Percentiles rank a stretch among this genome's conserved stretches.
Conservation (phyloP, 1,139 yeast species). For the Tardiomyces blankii region DNA sequence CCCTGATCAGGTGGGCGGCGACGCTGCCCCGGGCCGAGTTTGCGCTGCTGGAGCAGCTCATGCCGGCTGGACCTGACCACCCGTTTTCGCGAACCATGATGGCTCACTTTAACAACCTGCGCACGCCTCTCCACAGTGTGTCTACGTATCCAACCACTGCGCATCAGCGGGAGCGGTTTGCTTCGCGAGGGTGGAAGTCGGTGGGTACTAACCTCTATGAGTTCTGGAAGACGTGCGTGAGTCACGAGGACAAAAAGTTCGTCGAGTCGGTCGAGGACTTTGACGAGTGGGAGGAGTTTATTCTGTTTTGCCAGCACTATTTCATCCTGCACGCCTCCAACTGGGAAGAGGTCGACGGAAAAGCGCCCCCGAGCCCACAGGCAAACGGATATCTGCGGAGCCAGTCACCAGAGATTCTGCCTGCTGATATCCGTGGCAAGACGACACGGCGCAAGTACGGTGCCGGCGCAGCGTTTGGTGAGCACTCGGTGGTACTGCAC, state of each 20-base stretch:
- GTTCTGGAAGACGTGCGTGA: conserved; percentile 43
- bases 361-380: too few relatives aligned
- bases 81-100: conserved; percentile 71
- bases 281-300: conserved; percentile 80
- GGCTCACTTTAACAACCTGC: conserved; percentile 53
- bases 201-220: conserved; percentile 48
- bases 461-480: conserved; percentile 29
- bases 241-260: conserved; percentile 29
- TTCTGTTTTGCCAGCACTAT: conserved; percentile 68
- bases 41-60: conserved; percentile 56
- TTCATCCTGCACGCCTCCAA: conserved; percentile 47
- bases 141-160: conserved; percentile 41
- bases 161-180: conserved; percentile 43
- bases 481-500: conserved; percentile 27
- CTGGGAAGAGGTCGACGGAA: not conserved
- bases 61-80: conserved; percentile 52
- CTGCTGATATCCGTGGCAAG: not conserved
- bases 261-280: conserved; percentile 52
- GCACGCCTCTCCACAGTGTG: conserved; percentile 65
- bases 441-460: conserved; percentile 35
- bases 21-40: conserved; percentile 46
- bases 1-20: conserved; percentile 43
- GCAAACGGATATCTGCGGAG: too few relatives aligned
- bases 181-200: conserved; percentile 32
- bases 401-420: not conserved